Evolutionary conservation across 495 filamentous ascomycete genomes (phyloP).

Genomic region (Neurospora tetraspora): DNA sequence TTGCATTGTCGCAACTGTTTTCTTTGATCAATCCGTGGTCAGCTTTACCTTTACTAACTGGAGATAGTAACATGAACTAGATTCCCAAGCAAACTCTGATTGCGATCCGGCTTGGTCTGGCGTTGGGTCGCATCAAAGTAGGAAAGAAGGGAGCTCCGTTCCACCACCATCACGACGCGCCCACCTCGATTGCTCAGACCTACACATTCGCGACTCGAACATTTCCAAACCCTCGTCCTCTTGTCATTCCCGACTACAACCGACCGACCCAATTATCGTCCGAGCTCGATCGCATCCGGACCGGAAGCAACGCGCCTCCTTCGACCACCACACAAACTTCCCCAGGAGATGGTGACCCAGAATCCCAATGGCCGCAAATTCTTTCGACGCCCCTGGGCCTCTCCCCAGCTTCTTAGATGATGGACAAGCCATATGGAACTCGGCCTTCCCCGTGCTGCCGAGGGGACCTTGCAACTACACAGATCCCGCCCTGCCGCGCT

Average conservation of each 20-base stretch:
- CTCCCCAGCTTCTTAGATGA: conserved; percentile 34
- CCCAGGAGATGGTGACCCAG: conserved; percentile 19
- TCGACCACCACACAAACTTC: conserved; percentile 3
- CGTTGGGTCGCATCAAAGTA: conserved; percentile 16
- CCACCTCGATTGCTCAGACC: not conserved
- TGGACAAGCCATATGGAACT: conserved; percentile 19
- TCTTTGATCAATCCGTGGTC: conserved; percentile 8
- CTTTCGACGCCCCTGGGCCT: conserved; percentile 28
- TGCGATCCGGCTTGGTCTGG: conserved; percentile 32
- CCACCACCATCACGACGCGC: not conserved
- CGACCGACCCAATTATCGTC: not conserved
- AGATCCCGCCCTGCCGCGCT: conserved; percentile 42
- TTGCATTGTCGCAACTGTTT: conserved; percentile 10
- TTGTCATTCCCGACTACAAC: not conserved
- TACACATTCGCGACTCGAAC: not conserved
- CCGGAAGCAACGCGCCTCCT: not conserved
- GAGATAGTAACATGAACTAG: conserved; percentile 36
- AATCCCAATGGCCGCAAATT: conserved; percentile 39
- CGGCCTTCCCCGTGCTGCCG: conserved; percentile 28
- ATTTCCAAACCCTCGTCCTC: not conserved
- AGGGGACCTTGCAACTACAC: conserved; percentile 54
- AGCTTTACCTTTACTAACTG: conserved; percentile 19
- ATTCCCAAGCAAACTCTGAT: conserved; percentile 8
- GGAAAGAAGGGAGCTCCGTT: conserved; percentile 2
- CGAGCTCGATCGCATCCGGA: not conserved